Percentiles rank a stretch among this genome's conserved stretches.
phyloP scores from a whole-genome alignment of 148 eudicot species.

The Beta vulgaris region DNA sequence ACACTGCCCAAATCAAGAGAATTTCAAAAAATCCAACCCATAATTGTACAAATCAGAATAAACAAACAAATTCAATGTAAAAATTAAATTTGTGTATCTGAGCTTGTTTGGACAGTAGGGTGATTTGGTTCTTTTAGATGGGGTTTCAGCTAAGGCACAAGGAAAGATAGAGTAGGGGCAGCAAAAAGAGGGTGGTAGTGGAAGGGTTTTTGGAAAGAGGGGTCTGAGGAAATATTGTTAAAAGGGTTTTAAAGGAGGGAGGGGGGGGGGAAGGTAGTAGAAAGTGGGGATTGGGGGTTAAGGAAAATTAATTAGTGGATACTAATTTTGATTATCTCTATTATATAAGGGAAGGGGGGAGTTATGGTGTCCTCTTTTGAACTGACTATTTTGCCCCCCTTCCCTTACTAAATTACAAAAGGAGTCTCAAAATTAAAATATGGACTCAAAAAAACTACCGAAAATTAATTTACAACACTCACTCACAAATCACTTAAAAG shows the following conservation, averaged over 20 bases:
- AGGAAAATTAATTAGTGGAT: neutral
- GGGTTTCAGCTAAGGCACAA: neutral
- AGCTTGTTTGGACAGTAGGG: constrained; percentile 14
- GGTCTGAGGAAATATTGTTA: neutral
- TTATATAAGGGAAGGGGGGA: too few species aligned
- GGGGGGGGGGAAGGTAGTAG: neutral
- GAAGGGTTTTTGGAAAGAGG: too few species aligned
- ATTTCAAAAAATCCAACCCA: neutral
- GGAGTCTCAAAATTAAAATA: too few species aligned
- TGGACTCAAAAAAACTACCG: too few species aligned
- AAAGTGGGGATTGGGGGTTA: too few species aligned
- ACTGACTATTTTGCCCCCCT: too few species aligned
- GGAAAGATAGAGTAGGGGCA: neutral
- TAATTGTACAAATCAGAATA: neutral
- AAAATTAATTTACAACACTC: too few species aligned
- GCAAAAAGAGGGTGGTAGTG: neutral
- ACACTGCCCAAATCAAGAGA: constrained; percentile 29
- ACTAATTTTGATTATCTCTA: neutral
- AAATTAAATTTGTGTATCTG: neutral
- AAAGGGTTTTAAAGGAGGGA: neutral
- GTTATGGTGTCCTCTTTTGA: too few species aligned
- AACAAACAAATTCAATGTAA: constrained; percentile 10
- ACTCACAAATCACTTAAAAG: too few species aligned
- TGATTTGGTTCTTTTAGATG: neutral
- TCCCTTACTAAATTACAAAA: too few species aligned